These are phyloP conservation scores for Escallonia rubra DNA, from an alignment of 129 eudicot species.

Conservation along the genomic window DNA sequence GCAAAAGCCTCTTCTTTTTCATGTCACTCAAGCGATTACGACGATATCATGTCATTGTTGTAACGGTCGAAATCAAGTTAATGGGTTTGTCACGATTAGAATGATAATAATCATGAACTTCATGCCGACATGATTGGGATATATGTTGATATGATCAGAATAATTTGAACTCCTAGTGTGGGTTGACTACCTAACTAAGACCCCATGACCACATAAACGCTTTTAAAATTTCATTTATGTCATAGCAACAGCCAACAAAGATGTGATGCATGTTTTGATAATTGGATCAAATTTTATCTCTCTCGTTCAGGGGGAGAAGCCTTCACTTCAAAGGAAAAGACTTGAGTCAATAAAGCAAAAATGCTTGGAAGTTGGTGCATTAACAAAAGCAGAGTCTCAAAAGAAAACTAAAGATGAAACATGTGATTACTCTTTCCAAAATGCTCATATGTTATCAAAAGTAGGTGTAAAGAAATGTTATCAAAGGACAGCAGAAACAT, in stretches of 20 bases:
- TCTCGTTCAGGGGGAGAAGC: neutral
- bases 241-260: conserved; percentile 10
- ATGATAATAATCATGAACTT: no score
- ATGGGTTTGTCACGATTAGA: no score
- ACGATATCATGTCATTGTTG: no score
- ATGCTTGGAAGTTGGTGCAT: conserved; percentile 41
- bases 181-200: no score
- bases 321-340: conserved; percentile 22
- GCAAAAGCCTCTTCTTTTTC: no score
- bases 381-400: conserved; percentile 31
- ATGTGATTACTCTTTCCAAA: conserved; percentile 3
- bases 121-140: no score
- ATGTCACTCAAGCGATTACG: no score
- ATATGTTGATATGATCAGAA: no score
- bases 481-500: conserved; percentile 25
- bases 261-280: conserved; percentile 3
- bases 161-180: no score
- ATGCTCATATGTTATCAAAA: conserved; percentile 5
- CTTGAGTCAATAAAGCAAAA: conserved; percentile 40
- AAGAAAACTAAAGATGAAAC: conserved; percentile 37
- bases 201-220: no score
- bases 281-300: neutral
- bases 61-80: no score
- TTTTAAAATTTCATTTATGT: neutral
- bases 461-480: conserved; percentile 10